phyloP scores from a whole-genome alignment of 257 asterid genomes.

The Anisodus acutangulus region DNA sequence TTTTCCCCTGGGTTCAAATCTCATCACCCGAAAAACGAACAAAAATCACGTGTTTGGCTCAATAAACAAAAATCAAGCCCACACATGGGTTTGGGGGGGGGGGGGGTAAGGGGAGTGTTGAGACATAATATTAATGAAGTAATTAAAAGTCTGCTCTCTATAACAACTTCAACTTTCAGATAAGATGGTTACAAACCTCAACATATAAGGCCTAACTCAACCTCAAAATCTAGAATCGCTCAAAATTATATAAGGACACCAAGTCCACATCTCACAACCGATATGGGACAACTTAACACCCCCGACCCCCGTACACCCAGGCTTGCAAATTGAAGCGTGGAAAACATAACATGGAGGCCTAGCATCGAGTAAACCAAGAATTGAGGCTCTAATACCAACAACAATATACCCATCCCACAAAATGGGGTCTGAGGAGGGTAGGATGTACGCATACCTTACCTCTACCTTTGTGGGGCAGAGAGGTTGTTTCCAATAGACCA shows the following conservation, averaged over 20 bases:
- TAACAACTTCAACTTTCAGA: neutral
- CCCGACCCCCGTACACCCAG: neutral
- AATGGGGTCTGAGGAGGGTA: too few species aligned
- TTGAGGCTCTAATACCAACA: neutral
- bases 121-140: neutral
- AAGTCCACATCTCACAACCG: neutral
- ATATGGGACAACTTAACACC: conserved; percentile 15
- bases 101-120: neutral
- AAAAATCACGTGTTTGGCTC: neutral
- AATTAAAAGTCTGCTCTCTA: neutral
- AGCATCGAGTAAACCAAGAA: neutral
- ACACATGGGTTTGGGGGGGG: too few species aligned
- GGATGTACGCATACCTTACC: too few species aligned
- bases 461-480: too few species aligned
- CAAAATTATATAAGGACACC: neutral
- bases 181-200: neutral
- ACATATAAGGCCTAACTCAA: neutral
- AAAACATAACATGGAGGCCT: conserved; percentile 3
- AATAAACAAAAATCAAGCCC: neutral
- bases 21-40: neutral
- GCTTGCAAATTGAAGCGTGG: neutral
- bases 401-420: too few species aligned
- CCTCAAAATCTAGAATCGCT: neutral
- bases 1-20: neutral
- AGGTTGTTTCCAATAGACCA: too few species aligned